A percentile compares a stretch with the other conserved stretches of the same genome.
These are phyloP conservation scores for Eimeria sp. DNA, from an alignment of 169 alveolate species.

Conservation along the genomic window DNA sequence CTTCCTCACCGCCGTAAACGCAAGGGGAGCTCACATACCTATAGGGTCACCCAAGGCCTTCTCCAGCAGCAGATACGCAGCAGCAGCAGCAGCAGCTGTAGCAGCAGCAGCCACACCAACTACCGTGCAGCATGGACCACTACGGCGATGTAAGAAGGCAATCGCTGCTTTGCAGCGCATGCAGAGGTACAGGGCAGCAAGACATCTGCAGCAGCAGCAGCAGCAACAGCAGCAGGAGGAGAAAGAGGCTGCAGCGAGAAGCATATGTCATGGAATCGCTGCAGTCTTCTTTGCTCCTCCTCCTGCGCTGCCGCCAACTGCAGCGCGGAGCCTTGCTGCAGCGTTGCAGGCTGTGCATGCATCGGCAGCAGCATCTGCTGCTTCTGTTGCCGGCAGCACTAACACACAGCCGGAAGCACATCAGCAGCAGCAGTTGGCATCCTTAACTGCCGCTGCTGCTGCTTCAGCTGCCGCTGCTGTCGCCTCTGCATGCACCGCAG, in stretches of 20 bases:
- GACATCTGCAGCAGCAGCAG: slow-evolving; percentile 26
- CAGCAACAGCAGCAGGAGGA: slow-evolving; percentile 58
- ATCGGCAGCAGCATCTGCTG: slow-evolving; percentile 56
- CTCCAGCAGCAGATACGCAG: slow-evolving; percentile 2
- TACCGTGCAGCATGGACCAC: not conserved
- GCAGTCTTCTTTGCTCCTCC: slow-evolving; percentile 52
- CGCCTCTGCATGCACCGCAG: slow-evolving; percentile 56
- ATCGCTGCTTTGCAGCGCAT: slow-evolving; percentile 34
- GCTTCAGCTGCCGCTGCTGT: slow-evolving; percentile 55
- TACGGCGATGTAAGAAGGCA: slow-evolving; percentile 19
- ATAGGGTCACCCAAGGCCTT: not conserved
- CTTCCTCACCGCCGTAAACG: not conserved
- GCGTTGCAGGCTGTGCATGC: slow-evolving; percentile 47
- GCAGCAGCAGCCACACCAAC: not conserved
- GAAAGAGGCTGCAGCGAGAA: slow-evolving; percentile 29
- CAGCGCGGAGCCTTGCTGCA: slow-evolving; percentile 53
- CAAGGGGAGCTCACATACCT: slow-evolving; percentile 2
- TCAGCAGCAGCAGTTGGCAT: not conserved
- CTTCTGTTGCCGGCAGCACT: slow-evolving; percentile 36
- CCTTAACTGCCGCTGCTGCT: slow-evolving; percentile 54
- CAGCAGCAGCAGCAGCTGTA: slow-evolving; percentile 38
- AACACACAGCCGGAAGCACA: not conserved
- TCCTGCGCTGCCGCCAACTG: slow-evolving; percentile 62
- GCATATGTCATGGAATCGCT: slow-evolving; percentile 58
- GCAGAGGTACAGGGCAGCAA: slow-evolving; percentile 45